Evolutionary conservation across 768 basidiomycete species (phyloP).

Genomic region (Antrodiella citrinella): DNA sequence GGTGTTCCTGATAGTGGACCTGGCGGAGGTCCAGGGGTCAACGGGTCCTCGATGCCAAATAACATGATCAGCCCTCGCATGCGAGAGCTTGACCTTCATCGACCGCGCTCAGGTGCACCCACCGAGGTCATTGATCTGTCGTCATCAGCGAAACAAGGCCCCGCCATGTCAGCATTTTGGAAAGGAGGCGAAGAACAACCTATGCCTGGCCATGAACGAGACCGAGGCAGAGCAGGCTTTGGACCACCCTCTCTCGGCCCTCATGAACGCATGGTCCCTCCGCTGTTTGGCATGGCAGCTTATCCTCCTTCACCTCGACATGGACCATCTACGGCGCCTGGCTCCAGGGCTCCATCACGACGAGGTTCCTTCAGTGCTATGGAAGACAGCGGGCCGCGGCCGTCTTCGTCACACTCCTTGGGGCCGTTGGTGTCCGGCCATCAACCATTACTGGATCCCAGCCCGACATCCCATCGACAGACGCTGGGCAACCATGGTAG

Average conservation of each 20-base stretch:
- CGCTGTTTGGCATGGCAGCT: slow-evolving; percentile 22
- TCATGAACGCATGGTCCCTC: slow-evolving; percentile 21
- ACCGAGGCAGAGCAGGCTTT: slow-evolving; percentile 16
- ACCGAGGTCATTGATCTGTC: slow-evolving; percentile 20
- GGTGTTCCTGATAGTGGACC: slow-evolving; percentile 13
- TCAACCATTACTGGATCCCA: slow-evolving; percentile 2
- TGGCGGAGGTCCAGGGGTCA: slow-evolving; percentile 7
- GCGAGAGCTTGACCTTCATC: slow-evolving; percentile 17
- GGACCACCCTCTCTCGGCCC: slow-evolving; percentile 17
- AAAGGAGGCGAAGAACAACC: slow-evolving; percentile 14
- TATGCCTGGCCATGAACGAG: slow-evolving; percentile 15
- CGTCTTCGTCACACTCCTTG: slow-evolving; percentile 14
- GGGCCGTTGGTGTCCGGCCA: neutral
- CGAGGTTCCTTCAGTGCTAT: slow-evolving; percentile 15
- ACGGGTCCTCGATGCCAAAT: slow-evolving; percentile 4
- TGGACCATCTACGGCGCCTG: slow-evolving; percentile 9
- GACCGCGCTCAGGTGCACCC: slow-evolving; percentile 17
- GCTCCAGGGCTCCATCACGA: slow-evolving; percentile 13
- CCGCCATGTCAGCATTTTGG: slow-evolving; percentile 12
- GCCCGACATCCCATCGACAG: neutral
- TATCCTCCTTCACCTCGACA: slow-evolving; percentile 15
- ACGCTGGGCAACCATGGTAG: neutral
- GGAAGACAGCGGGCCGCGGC: slow-evolving; percentile 12
- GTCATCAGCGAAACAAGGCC: slow-evolving; percentile 6
- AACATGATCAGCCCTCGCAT: slow-evolving; percentile 12